Conservation (phyloP, 148 eudicot genomes). For the Polygonum aviculare region DNA sequence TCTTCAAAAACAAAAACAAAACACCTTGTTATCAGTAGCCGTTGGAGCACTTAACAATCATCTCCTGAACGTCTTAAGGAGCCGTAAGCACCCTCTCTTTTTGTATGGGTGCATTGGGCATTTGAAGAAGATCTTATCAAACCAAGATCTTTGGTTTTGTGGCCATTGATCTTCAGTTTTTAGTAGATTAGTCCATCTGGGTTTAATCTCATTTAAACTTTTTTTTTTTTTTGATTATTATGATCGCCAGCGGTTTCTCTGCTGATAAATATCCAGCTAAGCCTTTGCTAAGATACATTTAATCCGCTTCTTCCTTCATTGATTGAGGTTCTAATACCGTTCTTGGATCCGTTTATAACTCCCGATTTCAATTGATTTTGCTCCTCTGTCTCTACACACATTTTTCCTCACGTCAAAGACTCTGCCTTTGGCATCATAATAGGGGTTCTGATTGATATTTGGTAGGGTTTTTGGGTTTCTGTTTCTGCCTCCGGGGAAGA, state of each 20-base stretch:
- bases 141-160: neutral
- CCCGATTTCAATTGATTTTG: neutral
- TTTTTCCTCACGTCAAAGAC: neutral
- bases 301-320: neutral
- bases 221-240: neutral
- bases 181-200: neutral
- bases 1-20: neutral
- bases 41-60: neutral
- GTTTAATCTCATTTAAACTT: neutral
- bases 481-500: neutral
- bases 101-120: neutral
- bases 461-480: neutral
- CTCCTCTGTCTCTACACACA: neutral
- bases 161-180: neutral
- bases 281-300: neutral
- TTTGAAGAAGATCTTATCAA: neutral
- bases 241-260: constrained; percentile 4
- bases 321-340: neutral
- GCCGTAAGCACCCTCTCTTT: neutral
- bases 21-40: neutral
- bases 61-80: neutral
- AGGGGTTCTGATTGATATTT: neutral
- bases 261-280: neutral
- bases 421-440: neutral
- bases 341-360: neutral